These are phyloP conservation scores for Botryobasidium botryosum DNA, from an alignment of 768 basidiomycete species.

Conservation along the genomic window DNA sequence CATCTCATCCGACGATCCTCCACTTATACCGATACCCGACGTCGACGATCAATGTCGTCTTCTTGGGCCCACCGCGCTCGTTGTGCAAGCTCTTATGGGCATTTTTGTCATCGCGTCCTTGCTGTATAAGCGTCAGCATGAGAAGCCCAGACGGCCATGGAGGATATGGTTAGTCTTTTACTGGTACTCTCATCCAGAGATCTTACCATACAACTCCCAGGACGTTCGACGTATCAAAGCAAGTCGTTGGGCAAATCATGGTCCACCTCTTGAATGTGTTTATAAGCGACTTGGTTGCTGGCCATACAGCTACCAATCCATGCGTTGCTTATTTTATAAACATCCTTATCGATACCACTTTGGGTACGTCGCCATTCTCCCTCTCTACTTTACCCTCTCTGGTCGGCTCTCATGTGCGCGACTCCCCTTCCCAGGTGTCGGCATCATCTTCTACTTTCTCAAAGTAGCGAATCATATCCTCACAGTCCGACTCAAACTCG, in stretches of 20 bases:
- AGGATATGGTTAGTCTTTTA: slow-evolving; percentile 54
- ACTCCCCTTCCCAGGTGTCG: slow-evolving; percentile 45
- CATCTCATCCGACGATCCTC: too few relatives aligned
- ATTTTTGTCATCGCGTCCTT: slow-evolving; percentile 74
- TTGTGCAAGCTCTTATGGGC: slow-evolving; percentile 78
- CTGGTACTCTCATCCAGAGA: not conserved
- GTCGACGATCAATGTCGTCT: slow-evolving; percentile 30
- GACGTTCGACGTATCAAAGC: slow-evolving; percentile 89
- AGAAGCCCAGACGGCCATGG: slow-evolving; percentile 77
- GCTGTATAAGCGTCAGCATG: slow-evolving; percentile 75
- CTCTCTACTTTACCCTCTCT: slow-evolving; percentile 7
- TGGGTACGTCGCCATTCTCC: slow-evolving; percentile 36
- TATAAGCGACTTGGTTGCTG: slow-evolving; percentile 60
- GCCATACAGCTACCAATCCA: slow-evolving; percentile 57
- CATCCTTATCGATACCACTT: slow-evolving; percentile 78
- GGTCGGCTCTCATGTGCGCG: slow-evolving; percentile 1
- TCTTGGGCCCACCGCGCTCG: slow-evolving; percentile 32
- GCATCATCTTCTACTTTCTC: slow-evolving; percentile 57
- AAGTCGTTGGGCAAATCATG: slow-evolving; percentile 71
- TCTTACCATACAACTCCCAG: slow-evolving; percentile 22
- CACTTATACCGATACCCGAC: slow-evolving; percentile 22
- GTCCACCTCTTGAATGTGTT: slow-evolving; percentile 66
- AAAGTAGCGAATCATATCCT: slow-evolving; percentile 46
- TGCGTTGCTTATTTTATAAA: slow-evolving; percentile 89
- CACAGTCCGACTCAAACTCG: slow-evolving; percentile 42